phyloP scores from a whole-genome alignment of 2,329 filamentous ascomycete genomes.

The Phaeophleospora eucalypticola region DNA sequence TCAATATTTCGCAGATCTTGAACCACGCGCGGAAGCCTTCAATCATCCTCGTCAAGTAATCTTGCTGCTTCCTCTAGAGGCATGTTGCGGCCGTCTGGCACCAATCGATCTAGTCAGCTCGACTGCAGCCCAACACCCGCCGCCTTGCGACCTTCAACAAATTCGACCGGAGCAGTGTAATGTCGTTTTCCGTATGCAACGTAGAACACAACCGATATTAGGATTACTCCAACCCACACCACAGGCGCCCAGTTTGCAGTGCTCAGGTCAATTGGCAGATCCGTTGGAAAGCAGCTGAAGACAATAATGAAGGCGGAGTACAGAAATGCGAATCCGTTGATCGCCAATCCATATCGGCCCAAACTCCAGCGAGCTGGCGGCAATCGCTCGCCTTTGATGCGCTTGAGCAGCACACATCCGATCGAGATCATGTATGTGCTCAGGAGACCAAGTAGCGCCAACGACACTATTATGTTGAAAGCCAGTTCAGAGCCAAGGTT shows the following conservation, averaged over 20 bases:
- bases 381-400: constrained; percentile 22
- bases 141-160: constrained; percentile 27
- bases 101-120: constrained; percentile 14
- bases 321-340: constrained; percentile 29
- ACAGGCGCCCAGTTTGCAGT: constrained; percentile 31
- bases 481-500: constrained; percentile 34
- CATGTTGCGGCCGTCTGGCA: background rate
- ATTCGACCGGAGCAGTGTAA: constrained; percentile 30
- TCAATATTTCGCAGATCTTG: too few relatives aligned
- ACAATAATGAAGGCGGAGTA: constrained; percentile 30
- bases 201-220: constrained; percentile 26
- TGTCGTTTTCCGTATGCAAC: constrained; percentile 24
- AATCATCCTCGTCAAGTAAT: background rate
- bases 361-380: constrained; percentile 27
- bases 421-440: constrained; percentile 37
- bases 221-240: constrained; percentile 28
- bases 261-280: constrained; percentile 23
- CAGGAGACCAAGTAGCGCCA: constrained; percentile 33
- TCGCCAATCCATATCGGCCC: constrained; percentile 22
- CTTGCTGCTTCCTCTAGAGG: background rate
- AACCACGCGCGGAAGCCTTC: background rate
- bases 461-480: constrained; percentile 37
- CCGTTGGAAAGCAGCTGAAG: constrained; percentile 30
- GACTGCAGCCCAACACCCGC: constrained; percentile 24
- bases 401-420: constrained; percentile 30